These are phyloP conservation scores for Yamadazyma dendronema DNA, from an alignment of 1,139 yeast species.

Conservation along the genomic window DNA sequence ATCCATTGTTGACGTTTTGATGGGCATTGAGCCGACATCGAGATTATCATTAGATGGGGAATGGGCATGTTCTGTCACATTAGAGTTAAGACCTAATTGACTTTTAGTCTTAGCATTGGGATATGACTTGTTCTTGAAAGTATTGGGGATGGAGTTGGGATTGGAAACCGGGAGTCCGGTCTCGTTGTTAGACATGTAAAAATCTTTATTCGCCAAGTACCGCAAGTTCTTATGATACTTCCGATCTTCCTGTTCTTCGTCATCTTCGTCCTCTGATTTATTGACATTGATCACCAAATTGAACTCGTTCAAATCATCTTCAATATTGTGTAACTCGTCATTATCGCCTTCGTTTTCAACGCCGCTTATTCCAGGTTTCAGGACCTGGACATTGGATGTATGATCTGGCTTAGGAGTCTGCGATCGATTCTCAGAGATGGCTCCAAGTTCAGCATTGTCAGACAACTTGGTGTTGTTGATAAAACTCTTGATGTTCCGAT, in stretches of 20 bases:
- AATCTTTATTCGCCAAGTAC: constrained; percentile 35
- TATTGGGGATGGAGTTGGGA: constrained; percentile 40
- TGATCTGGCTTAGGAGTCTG: no score
- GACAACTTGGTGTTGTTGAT: constrained; percentile 13
- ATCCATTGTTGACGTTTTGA: constrained; percentile 16
- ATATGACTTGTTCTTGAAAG: constrained; percentile 46
- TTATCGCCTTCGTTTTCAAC: no score
- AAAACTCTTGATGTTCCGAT: constrained; percentile 12
- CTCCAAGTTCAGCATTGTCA: constrained; percentile 4
- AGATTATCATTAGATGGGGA: no score
- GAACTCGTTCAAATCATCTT: constrained; percentile 12
- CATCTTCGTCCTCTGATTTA: constrained; percentile 2
- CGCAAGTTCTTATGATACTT: constrained; percentile 33
- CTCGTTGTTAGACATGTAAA: constrained; percentile 20
- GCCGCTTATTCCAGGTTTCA: no score
- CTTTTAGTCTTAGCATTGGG: constrained; percentile 46
- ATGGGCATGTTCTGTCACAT: no score
- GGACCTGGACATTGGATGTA: no score
- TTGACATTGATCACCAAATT: constrained; percentile 11
- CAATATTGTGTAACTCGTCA: constrained; percentile 3
- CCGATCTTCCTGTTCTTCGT: constrained; percentile 1
- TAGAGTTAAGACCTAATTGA: constrained; percentile 18
- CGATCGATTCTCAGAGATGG: neutral
- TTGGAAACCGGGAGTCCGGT: constrained; percentile 18
- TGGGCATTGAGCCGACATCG: constrained; percentile 4